Conservation (phyloP, 139 green algal genomes). For the Tetradesmus lagerheimii region DNA sequence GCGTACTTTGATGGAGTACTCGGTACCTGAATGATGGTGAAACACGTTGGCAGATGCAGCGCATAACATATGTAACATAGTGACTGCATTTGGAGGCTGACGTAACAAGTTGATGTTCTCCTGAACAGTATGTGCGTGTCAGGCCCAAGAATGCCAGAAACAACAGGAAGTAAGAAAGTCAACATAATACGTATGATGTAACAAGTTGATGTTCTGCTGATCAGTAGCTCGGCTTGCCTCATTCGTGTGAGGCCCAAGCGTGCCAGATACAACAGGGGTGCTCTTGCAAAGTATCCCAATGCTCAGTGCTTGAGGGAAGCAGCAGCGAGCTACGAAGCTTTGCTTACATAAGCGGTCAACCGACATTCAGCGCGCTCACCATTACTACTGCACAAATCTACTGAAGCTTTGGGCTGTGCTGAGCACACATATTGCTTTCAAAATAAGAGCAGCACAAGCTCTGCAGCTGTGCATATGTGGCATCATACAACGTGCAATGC, state of each 20-base stretch:
- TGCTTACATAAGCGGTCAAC: neutral
- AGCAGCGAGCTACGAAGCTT: conserved; percentile 4
- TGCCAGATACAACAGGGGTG: neutral
- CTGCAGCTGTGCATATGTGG: no score
- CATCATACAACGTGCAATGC: no score
- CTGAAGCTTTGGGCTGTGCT: no score
- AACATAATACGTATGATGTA: neutral
- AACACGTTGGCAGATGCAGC: no score
- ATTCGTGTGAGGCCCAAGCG: conserved; percentile 6
- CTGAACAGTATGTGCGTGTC: no score
- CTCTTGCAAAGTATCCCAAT: neutral
- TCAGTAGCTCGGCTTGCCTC: neutral
- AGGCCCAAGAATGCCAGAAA: neutral
- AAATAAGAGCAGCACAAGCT: no score
- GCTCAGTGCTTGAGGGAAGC: neutral
- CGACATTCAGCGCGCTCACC: no score
- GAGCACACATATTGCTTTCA: no score
- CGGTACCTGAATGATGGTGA: conserved; percentile 22
- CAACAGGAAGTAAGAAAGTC: conserved; percentile 1
- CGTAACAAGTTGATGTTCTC: no score
- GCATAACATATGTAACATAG: no score
- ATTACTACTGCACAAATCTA: no score
- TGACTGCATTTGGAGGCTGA: no score
- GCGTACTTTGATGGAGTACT: conserved; percentile 2
- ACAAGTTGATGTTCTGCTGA: neutral